These are phyloP conservation scores for Rhinocladiella mackenziei DNA, from an alignment of 2,329 filamentous ascomycete genomes.

Conservation along the genomic window DNA sequence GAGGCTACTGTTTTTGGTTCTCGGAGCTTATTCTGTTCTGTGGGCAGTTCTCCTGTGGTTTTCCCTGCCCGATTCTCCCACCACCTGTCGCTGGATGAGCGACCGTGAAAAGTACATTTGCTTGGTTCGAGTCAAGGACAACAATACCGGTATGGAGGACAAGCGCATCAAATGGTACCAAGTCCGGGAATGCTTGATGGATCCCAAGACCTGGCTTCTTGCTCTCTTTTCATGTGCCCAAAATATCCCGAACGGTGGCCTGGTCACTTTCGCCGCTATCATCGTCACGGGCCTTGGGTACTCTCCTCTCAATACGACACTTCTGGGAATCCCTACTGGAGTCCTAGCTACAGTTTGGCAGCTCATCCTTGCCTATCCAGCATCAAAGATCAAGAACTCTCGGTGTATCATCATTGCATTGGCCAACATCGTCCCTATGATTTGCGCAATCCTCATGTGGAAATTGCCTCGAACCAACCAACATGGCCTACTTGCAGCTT, in stretches of 20 bases:
- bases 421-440: conserved; percentile 31
- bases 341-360: conserved; percentile 32
- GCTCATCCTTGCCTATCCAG: conserved; percentile 24
- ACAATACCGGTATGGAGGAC: conserved; percentile 51
- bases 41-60: conserved; percentile 37
- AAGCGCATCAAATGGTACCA: conserved; percentile 49
- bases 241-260: conserved; percentile 33
- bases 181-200: conserved; percentile 43
- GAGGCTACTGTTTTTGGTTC: conserved; percentile 42
- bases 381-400: conserved; percentile 21
- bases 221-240: conserved; percentile 23
- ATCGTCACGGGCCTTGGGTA: conserved; percentile 33
- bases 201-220: conserved; percentile 41
- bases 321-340: conserved; percentile 33
- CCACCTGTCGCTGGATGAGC: conserved; percentile 35
- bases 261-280: conserved; percentile 32
- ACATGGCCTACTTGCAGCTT: conserved; percentile 36
- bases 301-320: conserved; percentile 24
- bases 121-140: conserved; percentile 43
- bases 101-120: conserved; percentile 37
- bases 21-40: conserved; percentile 42
- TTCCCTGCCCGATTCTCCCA: conserved; percentile 41
- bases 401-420: conserved; percentile 31
- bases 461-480: conserved; percentile 37
- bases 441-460: conserved; percentile 34